phyloP scores from a whole-genome alignment of 306 rosid species.

The Rubus idaeus region DNA sequence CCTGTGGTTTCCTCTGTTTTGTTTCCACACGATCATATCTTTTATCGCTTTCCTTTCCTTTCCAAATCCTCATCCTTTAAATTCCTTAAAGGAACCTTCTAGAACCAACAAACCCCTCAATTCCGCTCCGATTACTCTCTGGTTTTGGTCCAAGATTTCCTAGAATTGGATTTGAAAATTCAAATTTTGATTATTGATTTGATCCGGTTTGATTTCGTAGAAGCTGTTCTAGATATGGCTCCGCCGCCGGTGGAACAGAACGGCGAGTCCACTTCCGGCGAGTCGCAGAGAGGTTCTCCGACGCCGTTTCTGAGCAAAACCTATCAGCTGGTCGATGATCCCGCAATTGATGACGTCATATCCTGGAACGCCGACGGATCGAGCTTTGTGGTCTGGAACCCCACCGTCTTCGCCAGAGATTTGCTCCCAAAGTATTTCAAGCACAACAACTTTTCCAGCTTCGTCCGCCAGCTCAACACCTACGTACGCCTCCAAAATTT shows the following conservation, averaged over 20 bases:
- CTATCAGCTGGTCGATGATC: constrained; percentile 73
- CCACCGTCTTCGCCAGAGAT: constrained; percentile 82
- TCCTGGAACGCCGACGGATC: constrained; percentile 95
- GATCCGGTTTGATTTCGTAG: no score
- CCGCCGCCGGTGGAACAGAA: constrained; percentile 29
- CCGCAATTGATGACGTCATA: constrained; percentile 64
- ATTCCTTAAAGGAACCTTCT: constrained; percentile 66
- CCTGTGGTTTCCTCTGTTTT: constrained; percentile 36
- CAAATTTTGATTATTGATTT: not conserved
- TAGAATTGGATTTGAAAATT: not conserved
- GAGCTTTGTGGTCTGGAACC: constrained; percentile 87
- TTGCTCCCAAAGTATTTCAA: constrained; percentile 83
- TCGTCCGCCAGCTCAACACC: constrained; percentile 93
- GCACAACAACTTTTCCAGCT: constrained; percentile 94
- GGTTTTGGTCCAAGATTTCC: not conserved
- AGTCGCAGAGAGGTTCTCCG: constrained; percentile 56
- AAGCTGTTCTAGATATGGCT: constrained; percentile 36
- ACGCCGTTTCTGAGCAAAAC: constrained; percentile 89
- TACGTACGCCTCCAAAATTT: constrained; percentile 45
- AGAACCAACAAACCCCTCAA: constrained; percentile 41
- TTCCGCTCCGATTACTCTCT: not conserved
- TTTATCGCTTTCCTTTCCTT: not conserved
- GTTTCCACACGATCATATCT: not conserved
- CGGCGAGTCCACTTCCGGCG: constrained; percentile 26
- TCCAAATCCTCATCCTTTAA: not conserved